Evolutionary conservation across 192 early-diverging fungal genomes (phyloP), one percentile per base, ranked within the genome.

Genomic region (Entrophospora sp.): DNA sequence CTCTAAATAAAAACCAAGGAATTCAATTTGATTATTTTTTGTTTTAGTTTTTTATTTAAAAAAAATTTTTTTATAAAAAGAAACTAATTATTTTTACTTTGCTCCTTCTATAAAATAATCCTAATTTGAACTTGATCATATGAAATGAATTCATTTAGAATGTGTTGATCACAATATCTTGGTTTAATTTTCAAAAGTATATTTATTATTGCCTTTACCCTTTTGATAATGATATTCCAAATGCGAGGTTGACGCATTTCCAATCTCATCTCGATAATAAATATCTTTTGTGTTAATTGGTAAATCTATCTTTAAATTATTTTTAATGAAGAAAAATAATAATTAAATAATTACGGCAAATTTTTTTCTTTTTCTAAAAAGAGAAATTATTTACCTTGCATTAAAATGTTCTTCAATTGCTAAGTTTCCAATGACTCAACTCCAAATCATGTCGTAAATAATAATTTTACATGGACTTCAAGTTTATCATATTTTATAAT

Each of bases 191-290:
- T 82, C 69, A 99, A 74, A 16, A 89, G 65, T 16, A 85, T 75
- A 18, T n/a, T n/a, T n/a, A n/a, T 71, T 62, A 14, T 73, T 58
- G 0, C 61, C 49, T 14, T 81, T 83, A 31, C 79, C 48, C 36
- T 74, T 69, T 57, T n/a, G n/a, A n/a, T n/a, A n/a, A n/a, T n/a
- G n/a, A n/a, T n/a, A n/a, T n/a, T n/a, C n/a, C n/a, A 87, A 67
- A 27, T 80, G 55, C 9, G 95, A 95, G 9, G 97, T 99, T 8
- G 93, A 96, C 52, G 98, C 91, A 73, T 99, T 99, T 27, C 97
- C 97, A 65, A 97, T 91, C 46, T 89, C 87, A 71, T 96, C 93
- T 34, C 87, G 81, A 68, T 84, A 95, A 72, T 92, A 97, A 46
- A 91, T 81, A 36, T 93, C 78, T 12, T 77, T 57, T 8, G 90